Base-by-base conservation (phyloP, 148 eudicot genomes). In the Spergularia bocconei region DNA sequence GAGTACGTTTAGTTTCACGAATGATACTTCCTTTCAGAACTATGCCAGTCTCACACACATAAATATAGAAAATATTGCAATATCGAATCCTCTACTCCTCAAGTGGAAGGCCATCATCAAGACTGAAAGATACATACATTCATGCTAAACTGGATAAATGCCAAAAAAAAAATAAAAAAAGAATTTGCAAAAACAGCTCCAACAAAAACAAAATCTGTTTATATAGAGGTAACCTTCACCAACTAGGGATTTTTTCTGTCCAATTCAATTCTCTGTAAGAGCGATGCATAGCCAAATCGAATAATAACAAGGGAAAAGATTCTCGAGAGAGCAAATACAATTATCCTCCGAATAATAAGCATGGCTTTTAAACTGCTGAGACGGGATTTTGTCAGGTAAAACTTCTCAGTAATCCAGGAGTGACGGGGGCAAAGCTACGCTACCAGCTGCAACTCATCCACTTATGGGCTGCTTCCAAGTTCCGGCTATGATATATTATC, bases 401-500 rank as follows among this genome's bases (percentile, higher is more conserved):
- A 23, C 57, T 68, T 33, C 36, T 9, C 67, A 70, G 56, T 54
- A 25, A 41, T 77, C 60, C 73, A 11, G 54, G 48, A 25, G 56
- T 59, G 47, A 17, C 48, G 7, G 57, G n/a, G 29, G 75, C 29
- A 62, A 17, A 48, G 62, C 21, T 20, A 58, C n/a, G 17, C 60
- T 51, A 39, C 14, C 48, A 11, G 63, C 65, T 33, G 38, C 15
- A 13, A 19, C 65, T 51, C 62, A 58, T 58, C 25, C 25, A 55
- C 48, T 44, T 13, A 55, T 58, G 62, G 25, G 62, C 21, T 58
- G 25, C 4, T 36, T 19, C 64, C 69, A 56, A 36, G 54, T 15
- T 72, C 66, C 69, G 39, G 38, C 29, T 48, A 38, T 48, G 70
- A 47, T 84, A 59, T 67, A 39, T 82, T 79, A 85, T 82, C 85